A percentile compares a stretch with the other conserved stretches of the same genome.
These are phyloP conservation scores for Plasmodium blacklocki DNA, from an alignment of 169 alveolate genomes.

Conservation along the genomic window DNA sequence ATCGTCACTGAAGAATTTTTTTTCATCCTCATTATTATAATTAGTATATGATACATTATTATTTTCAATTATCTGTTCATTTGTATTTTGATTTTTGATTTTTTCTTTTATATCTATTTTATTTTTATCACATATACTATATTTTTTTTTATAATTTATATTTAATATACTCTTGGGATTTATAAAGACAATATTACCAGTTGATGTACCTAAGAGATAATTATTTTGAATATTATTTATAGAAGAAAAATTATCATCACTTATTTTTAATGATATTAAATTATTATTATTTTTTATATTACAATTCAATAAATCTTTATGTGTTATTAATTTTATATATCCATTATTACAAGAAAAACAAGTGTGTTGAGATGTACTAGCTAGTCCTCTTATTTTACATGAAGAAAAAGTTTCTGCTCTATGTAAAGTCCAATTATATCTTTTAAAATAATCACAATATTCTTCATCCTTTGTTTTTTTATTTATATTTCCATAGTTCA, in stretches of 20 bases:
- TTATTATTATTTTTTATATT: conserved; percentile 37
- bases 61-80: background rate
- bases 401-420: conserved; percentile 13
- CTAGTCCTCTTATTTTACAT: conserved; percentile 37
- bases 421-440: conserved; percentile 24
- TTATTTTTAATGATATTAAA: conserved; percentile 59
- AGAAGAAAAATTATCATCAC: conserved; percentile 37
- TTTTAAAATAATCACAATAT: conserved; percentile 25
- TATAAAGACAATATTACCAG: conserved; percentile 35
- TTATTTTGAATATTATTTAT: conserved; percentile 6
- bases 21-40: background rate
- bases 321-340: conserved; percentile 24
- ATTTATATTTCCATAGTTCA: background rate
- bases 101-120: background rate
- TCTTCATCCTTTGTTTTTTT: background rate
- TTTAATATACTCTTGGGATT: conserved; percentile 26
- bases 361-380: background rate
- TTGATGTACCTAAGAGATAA: conserved; percentile 36
- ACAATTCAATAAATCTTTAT: conserved; percentile 15
- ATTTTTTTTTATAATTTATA: background rate
- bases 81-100: background rate
- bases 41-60: background rate
- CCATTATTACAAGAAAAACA: conserved; percentile 73
- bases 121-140: background rate
- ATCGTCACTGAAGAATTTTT: background rate